Evolutionary conservation across 768 basidiomycete species (phyloP), one percentile per base, ranked within the genome.

Genomic region (Amanita muscaria): DNA sequence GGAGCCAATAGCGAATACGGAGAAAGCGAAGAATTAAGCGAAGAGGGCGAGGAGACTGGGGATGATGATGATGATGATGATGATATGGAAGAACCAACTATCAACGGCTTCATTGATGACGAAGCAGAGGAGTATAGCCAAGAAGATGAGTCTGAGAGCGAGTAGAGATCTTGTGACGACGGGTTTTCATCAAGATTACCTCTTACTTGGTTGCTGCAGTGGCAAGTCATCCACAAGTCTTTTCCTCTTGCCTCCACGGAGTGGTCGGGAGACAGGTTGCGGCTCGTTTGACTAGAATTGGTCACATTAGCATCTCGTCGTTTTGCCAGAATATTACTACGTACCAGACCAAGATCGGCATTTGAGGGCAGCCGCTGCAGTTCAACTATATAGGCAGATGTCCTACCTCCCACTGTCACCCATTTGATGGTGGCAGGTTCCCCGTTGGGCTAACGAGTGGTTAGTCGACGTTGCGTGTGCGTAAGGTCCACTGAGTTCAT

Each of bases 331-430:
- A n/a, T n/a, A n/a, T n/a, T n/a, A n/a, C n/a, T 15, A 5, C 11
- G 21, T 14, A 2, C 12, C 22, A 15, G 4, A 40, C 32, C 36
- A 4, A 35, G n/a, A n/a, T n/a, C 35, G 9, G 7, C 9, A 18
- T 24, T 43, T 14, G 40, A 40, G 21, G 62, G 47, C 12, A 65
- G 56, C 22, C 57, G 54, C 57, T 87, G 86, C 8, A 87, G 62
- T 59, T 87, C 76, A 10, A 57, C 55, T 6, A 88, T 78, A 52
- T 72, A 81, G 11, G 86, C 86, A 3, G 84, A 84, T 6, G 86
- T 88, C 12, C 85, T 70, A 3, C 86, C 84, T 14, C 83, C 83
- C 6, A 89, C 80, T 4, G 78, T 84, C 43, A 83, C 58, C 74
- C 80, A 88, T 53, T 74, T 76, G 45, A 88, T 76, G 6, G 80